phyloP scores from a whole-genome alignment of 2,329 filamentous ascomycete species.

The Didymellaceae sp. region DNA sequence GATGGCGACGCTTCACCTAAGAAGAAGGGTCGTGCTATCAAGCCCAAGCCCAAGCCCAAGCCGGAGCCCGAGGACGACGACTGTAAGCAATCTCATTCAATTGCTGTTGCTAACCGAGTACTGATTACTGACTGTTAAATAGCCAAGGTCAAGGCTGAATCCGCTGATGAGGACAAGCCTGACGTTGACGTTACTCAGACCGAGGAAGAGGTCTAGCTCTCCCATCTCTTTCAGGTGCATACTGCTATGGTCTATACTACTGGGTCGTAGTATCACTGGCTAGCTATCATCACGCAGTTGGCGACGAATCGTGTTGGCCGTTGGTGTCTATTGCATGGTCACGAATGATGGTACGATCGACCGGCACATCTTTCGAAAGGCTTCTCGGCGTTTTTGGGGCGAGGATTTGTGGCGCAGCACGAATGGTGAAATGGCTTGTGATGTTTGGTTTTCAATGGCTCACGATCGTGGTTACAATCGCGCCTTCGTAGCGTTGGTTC shows the following conservation, averaged over 20 bases:
- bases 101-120: neutral
- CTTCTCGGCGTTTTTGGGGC: too few species aligned
- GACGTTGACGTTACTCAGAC: slow-evolving; percentile 8
- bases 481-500: too few species aligned
- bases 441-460: too few species aligned
- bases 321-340: too few species aligned
- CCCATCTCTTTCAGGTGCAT: neutral
- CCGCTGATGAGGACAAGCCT: slow-evolving; percentile 2
- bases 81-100: slow-evolving; percentile 14
- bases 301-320: too few species aligned
- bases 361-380: too few species aligned
- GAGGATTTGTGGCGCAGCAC: too few species aligned
- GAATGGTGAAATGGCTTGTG: too few species aligned
- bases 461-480: too few species aligned
- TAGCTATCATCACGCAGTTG: too few species aligned
- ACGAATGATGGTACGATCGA: too few species aligned
- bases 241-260: neutral
- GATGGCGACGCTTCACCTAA: slow-evolving; percentile 35
- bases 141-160: slow-evolving; percentile 20
- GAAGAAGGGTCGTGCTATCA: slow-evolving; percentile 38
- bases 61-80: slow-evolving; percentile 25
- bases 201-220: slow-evolving; percentile 22
- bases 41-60: slow-evolving; percentile 31
- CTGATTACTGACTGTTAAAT: neutral
- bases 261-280: too few species aligned